A percentile compares a stretch with the other conserved stretches of the same genome.
phyloP scores from a whole-genome alignment of 1,284 basidiomycete genomes.

The Moesziomyces globuligerus region DNA sequence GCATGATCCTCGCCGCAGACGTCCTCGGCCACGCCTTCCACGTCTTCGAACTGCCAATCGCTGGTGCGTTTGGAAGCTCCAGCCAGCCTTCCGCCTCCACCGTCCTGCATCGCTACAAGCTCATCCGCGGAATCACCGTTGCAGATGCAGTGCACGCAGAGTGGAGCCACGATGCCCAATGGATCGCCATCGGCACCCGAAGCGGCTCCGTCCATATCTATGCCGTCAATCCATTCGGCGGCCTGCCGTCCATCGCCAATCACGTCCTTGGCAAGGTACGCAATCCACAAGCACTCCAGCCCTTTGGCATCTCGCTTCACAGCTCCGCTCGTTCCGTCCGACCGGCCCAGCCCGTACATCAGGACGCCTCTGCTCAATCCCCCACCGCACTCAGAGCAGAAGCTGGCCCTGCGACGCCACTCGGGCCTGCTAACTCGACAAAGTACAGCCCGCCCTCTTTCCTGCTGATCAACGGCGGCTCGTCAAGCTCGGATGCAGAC shows the following conservation, averaged over 20 bases:
- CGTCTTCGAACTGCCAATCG: slow-evolving; percentile 33
- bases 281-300: slow-evolving; percentile 23
- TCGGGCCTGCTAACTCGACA: background rate
- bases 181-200: slow-evolving; percentile 39
- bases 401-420: background rate
- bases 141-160: slow-evolving; percentile 37
- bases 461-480: slow-evolving; percentile 4
- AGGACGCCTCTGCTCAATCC: slow-evolving; percentile 1
- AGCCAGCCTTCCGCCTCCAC: background rate
- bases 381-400: background rate
- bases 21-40: slow-evolving; percentile 39
- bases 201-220: slow-evolving; percentile 46
- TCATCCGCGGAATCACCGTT: slow-evolving; percentile 43
- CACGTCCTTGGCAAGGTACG: slow-evolving; percentile 34
- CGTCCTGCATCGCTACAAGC: slow-evolving; percentile 39
- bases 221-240: slow-evolving; percentile 44
- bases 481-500: background rate
- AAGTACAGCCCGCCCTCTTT: slow-evolving; percentile 15
- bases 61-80: slow-evolving; percentile 21
- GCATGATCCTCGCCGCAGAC: slow-evolving; percentile 35
- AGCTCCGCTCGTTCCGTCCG: slow-evolving; percentile 31
- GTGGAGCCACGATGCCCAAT: slow-evolving; percentile 41
- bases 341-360: slow-evolving; percentile 8
- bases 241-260: slow-evolving; percentile 26
- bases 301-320: slow-evolving; percentile 25